phyloP scores from a whole-genome alignment of 1,284 basidiomycete species.

The Microbotryum lychnidis-dioicae region DNA sequence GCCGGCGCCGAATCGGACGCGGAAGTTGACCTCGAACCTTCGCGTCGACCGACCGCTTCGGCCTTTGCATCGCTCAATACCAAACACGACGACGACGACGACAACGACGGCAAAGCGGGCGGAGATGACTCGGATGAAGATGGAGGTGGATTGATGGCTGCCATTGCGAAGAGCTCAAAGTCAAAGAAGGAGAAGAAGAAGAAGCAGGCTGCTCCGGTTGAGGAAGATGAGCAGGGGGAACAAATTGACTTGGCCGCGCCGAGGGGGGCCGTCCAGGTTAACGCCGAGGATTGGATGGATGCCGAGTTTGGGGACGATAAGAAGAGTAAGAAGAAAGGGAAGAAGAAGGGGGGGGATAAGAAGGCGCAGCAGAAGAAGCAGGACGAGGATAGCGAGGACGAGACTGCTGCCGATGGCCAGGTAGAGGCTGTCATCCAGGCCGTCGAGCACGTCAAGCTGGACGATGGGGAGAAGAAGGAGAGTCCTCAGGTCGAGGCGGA shows the following conservation, averaged over 20 bases:
- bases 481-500: conserved; percentile 35
- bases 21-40: conserved; percentile 7
- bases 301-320: conserved; percentile 60
- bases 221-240: conserved; percentile 24
- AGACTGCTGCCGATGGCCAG: conserved; percentile 22
- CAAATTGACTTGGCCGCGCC: conserved; percentile 41
- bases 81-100: conserved; percentile 40
- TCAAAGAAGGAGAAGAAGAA: conserved; percentile 63
- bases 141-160: conserved; percentile 73
- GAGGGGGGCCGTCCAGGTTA: conserved; percentile 48
- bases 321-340: conserved; percentile 49
- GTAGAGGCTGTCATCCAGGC: no score
- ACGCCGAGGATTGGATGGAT: conserved; percentile 57
- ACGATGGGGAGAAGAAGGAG: conserved; percentile 4
- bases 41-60: neutral
- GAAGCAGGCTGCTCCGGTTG: conserved; percentile 40
- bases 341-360: conserved; percentile 47
- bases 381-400: neutral
- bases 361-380: conserved; percentile 27
- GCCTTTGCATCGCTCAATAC: conserved; percentile 13
- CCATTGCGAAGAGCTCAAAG: conserved; percentile 52
- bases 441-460: conserved; percentile 11
- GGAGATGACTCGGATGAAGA: conserved; percentile 54
- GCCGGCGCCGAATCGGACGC: conserved; percentile 6
- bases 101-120: conserved; percentile 48